Conservation (phyloP, 1,139 yeast genomes). For the Yamadazyma conglobata region DNA sequence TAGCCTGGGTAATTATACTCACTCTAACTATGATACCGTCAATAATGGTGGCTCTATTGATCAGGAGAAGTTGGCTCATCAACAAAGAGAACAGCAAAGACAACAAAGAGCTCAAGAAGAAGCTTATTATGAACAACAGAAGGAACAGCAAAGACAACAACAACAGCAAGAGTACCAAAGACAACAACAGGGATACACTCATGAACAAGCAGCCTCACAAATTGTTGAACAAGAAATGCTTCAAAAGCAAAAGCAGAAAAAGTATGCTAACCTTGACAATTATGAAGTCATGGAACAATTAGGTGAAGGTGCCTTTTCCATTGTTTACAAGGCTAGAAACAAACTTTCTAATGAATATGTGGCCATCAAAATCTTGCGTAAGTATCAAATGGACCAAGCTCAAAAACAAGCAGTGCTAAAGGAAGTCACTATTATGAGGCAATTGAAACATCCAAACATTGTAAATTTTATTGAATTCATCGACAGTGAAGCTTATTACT, state of each 20-base stretch:
- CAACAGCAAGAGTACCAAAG: neutral
- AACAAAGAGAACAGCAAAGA: too few relatives aligned
- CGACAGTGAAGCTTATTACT: constrained; percentile 47
- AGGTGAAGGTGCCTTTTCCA: constrained; percentile 94
- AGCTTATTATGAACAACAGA: neutral
- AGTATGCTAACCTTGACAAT: constrained; percentile 43
- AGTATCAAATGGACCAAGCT: constrained; percentile 51
- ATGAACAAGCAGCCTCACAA: constrained; percentile 54
- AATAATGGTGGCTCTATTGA: neutral
- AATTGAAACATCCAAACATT: constrained; percentile 47
- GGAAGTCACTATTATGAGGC: constrained; percentile 59
- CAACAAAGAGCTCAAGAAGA: neutral
- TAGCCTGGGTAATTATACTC: constrained; percentile 1
- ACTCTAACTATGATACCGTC: neutral
- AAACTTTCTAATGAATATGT: constrained; percentile 49
- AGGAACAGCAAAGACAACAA: too few relatives aligned
- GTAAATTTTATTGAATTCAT: constrained; percentile 48
- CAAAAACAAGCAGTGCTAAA: constrained; percentile 54
- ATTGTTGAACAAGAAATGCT: constrained; percentile 61
- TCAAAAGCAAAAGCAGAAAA: constrained; percentile 29
- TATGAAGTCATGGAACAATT: constrained; percentile 63
- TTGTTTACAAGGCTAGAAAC: constrained; percentile 71
- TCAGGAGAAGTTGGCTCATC: too few relatives aligned
- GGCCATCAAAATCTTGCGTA: constrained; percentile 61
- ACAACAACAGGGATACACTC: constrained; percentile 19